These are phyloP conservation scores for Ensete ventricosum DNA, from an alignment of 176 grass and related monocot genomes.

Conservation along the genomic window DNA sequence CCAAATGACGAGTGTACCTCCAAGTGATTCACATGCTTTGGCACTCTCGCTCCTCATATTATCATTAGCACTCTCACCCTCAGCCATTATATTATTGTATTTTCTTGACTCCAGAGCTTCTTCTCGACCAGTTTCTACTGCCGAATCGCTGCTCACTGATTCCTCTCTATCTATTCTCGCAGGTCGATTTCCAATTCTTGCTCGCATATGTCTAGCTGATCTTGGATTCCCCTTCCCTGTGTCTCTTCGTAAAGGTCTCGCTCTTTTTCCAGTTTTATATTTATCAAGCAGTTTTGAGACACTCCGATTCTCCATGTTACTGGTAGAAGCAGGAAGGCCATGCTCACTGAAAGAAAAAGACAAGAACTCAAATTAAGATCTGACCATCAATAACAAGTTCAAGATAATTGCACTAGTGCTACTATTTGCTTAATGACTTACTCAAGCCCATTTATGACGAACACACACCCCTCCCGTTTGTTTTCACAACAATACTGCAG, in stretches of 20 bases:
- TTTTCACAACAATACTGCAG: too few species aligned
- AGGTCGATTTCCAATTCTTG: conserved; percentile 42
- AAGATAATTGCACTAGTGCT: neutral
- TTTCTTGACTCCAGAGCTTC: conserved; percentile 22
- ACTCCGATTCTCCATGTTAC: conserved; percentile 15
- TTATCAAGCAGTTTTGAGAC: conserved; percentile 23
- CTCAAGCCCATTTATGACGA: neutral
- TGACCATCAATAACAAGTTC: neutral
- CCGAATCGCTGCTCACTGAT: conserved; percentile 36
- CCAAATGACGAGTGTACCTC: conserved; percentile 33
- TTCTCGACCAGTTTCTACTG: conserved; percentile 27
- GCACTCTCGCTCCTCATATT: neutral
- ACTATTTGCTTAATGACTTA: neutral
- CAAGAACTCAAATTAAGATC: neutral
- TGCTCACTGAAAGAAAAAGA: conserved; percentile 42
- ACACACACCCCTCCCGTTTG: too few species aligned
- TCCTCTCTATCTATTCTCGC: conserved; percentile 46
- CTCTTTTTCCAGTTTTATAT: conserved; percentile 55
- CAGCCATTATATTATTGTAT: conserved; percentile 15
- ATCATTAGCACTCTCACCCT: conserved; percentile 13
- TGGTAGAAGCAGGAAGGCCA: conserved; percentile 25
- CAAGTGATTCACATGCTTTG: conserved; percentile 16
- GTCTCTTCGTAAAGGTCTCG: conserved; percentile 13
- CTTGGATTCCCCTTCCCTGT: conserved; percentile 40
- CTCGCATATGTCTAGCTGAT: conserved; percentile 33